Conservation (phyloP, 306 rosid species). For the Pyrus betulifolia region DNA sequence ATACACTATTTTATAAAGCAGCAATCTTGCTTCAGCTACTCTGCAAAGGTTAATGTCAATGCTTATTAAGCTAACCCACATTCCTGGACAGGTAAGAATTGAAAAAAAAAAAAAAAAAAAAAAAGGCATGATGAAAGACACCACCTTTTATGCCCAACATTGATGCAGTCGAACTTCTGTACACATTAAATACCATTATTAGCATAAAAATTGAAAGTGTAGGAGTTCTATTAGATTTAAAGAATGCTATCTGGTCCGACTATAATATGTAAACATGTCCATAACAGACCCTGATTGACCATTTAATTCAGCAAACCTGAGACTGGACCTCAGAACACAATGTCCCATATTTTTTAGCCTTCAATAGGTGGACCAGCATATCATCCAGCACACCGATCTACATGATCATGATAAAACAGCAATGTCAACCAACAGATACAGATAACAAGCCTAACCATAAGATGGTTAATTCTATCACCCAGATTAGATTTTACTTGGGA, state of each 20-base stretch:
- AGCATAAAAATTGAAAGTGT: conserved; percentile 12
- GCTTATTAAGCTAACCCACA: conserved; percentile 15
- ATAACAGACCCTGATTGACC: conserved; percentile 9
- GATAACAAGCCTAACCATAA: neutral
- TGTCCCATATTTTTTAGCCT: conserved; percentile 48
- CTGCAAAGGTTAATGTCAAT: conserved; percentile 37
- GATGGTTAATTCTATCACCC: conserved; percentile 12
- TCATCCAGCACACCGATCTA: conserved; percentile 71
- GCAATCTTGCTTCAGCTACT: conserved; percentile 44
- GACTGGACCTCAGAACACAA: conserved; percentile 59
- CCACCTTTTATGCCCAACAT: conserved; percentile 57
- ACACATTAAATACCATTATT: conserved; percentile 24
- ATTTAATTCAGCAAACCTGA: conserved; percentile 52
- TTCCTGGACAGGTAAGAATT: conserved; percentile 13
- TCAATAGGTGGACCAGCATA: conserved; percentile 42
- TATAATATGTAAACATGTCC: conserved; percentile 2
- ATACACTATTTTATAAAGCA: conserved; percentile 46
- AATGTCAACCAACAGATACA: neutral
- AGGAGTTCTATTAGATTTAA: conserved; percentile 1
- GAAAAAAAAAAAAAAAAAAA: conserved; percentile 3
- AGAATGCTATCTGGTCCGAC: conserved; percentile 12
- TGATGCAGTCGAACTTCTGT: conserved; percentile 33
- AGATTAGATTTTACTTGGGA: neutral
- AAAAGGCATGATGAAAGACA: conserved; percentile 9
- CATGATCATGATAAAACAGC: conserved; percentile 3